phyloP scores from a whole-genome alignment of 2,329 filamentous ascomycete species.

The Tolypocladium sp. region DNA sequence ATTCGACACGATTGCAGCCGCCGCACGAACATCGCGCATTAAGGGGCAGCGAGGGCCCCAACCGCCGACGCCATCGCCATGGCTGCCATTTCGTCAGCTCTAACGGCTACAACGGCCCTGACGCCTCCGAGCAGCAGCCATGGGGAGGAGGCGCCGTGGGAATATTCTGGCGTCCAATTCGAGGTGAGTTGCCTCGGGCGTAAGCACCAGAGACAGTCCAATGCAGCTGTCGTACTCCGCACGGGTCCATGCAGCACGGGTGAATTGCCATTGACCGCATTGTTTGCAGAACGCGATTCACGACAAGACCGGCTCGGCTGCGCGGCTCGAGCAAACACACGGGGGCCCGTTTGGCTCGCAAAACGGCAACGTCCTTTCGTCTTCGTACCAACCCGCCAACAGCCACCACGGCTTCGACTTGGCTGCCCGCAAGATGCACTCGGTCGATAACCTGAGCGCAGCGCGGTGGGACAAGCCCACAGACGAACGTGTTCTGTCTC shows the following conservation, averaged over 20 bases:
- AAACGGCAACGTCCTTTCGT: conserved; percentile 14
- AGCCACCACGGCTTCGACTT: conserved; percentile 14
- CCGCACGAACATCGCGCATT: conserved; percentile 2
- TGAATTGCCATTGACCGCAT: neutral
- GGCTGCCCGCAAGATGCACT: conserved; percentile 25
- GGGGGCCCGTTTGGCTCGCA: conserved; percentile 9
- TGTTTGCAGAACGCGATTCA: conserved; percentile 4
- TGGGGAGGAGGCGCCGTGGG: conserved; percentile 37
- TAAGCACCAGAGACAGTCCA: neutral
- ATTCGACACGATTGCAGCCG: neutral
- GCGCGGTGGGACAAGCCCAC: conserved; percentile 12
- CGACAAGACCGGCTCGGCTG: conserved; percentile 3
- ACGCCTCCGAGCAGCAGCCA: conserved; percentile 40
- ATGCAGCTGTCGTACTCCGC: neutral
- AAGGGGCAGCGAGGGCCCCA: conserved; percentile 19
- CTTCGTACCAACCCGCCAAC: conserved; percentile 8
- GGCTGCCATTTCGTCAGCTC: conserved; percentile 41
- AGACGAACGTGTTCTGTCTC: conserved; percentile 13
- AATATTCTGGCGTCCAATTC: conserved; percentile 19
- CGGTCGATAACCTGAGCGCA: conserved; percentile 21
- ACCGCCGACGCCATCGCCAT: conserved; percentile 22
- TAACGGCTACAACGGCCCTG: conserved; percentile 35
- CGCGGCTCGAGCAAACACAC: conserved; percentile 6
- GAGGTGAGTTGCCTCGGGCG: conserved; percentile 24
- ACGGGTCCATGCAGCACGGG: neutral